Conservation (phyloP, 164 flowering plant genomes). For the Chimonanthus salicifolius region DNA sequence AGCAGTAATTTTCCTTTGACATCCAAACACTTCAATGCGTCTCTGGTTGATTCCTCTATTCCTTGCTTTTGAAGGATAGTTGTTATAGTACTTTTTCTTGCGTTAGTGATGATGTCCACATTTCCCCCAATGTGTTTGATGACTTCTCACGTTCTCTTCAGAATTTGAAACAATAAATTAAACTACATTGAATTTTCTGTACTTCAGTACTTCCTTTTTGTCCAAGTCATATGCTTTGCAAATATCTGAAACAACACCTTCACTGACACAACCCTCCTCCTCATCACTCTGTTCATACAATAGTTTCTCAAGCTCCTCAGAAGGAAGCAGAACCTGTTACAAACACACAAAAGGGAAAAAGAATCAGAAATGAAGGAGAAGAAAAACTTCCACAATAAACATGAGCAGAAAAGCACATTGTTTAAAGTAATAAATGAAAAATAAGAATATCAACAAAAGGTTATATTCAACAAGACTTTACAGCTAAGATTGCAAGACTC, state of each 20-base stretch:
- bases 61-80: not conserved
- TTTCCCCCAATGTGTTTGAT: not conserved
- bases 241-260: constrained; percentile 39
- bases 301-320: constrained; percentile 53
- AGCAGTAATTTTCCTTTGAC: not conserved
- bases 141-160: not conserved
- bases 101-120: too few relatives aligned
- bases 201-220: constrained; percentile 51
- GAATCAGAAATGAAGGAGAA: not conserved
- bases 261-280: constrained; percentile 33
- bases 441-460: not conserved
- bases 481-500: not conserved
- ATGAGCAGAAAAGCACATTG: not conserved
- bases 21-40: not conserved
- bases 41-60: not conserved
- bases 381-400: not conserved
- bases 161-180: not conserved
- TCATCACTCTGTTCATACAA: constrained; percentile 14
- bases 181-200: constrained; percentile 15
- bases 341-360: not conserved
- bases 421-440: not conserved
- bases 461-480: not conserved
- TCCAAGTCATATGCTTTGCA: constrained; percentile 58
- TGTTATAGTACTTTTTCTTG: not conserved
- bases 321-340: constrained; percentile 59